These are phyloP conservation scores for Cytospora schulzeri DNA, from an alignment of 2,329 filamentous ascomycete species.

Conservation along the genomic window DNA sequence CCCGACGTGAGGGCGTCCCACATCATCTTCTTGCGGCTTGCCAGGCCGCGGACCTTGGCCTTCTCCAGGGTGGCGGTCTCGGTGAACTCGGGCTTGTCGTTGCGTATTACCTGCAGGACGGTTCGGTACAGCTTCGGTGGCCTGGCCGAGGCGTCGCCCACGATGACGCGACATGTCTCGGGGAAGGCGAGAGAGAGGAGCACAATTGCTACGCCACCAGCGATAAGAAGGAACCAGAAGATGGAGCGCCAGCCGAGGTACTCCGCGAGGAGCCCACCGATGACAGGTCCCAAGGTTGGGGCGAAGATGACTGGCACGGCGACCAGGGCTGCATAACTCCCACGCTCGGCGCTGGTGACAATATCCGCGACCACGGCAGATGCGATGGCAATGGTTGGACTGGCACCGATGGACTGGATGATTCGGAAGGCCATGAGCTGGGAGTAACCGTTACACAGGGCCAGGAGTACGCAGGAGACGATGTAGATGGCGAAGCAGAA, in stretches of 20 bases:
- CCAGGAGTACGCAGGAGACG: constrained; percentile 55
- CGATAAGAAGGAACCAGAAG: constrained; percentile 60
- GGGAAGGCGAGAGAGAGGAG: constrained; percentile 48
- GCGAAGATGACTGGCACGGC: constrained; percentile 44
- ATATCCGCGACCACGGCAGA: constrained; percentile 65
- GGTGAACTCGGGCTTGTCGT: constrained; percentile 28
- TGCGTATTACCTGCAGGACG: not conserved
- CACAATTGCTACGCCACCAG: constrained; percentile 40
- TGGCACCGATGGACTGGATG: constrained; percentile 60
- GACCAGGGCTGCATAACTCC: constrained; percentile 42
- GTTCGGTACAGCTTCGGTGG: constrained; percentile 35
- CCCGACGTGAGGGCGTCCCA: not conserved
- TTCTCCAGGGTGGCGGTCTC: constrained; percentile 38
- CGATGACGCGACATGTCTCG: constrained; percentile 45
- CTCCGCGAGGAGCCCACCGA: constrained; percentile 55
- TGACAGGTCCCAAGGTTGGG: constrained; percentile 47
- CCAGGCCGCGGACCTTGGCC: constrained; percentile 40
- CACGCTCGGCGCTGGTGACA: constrained; percentile 62
- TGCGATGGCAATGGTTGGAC: constrained; percentile 59
- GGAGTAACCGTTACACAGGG: constrained; percentile 49
- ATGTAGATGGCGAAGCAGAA: constrained; percentile 56
- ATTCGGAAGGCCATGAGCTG: constrained; percentile 56
- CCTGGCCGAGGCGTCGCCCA: constrained; percentile 46
- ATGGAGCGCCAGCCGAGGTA: constrained; percentile 56
- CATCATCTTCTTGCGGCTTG: constrained; percentile 25